phyloP scores from a whole-genome alignment of 768 basidiomycete species.

The Amanita inopinata region DNA sequence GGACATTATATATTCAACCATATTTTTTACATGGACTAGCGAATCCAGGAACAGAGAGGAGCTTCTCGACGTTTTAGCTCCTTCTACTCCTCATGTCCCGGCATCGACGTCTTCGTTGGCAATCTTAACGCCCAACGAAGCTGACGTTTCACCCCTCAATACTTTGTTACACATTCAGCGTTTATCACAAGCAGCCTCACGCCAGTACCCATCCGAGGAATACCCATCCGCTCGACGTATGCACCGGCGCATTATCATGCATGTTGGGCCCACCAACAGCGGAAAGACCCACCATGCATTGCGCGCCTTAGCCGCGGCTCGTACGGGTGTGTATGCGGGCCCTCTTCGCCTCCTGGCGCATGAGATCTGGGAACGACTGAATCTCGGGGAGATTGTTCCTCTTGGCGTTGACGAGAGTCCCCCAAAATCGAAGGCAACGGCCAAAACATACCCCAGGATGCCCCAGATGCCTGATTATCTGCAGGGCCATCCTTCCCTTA shows the following conservation, averaged over 20 bases:
- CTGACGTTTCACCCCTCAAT: conserved; percentile 28
- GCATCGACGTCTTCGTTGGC: conserved; percentile 21
- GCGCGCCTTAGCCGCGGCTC: conserved; percentile 72
- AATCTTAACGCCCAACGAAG: conserved; percentile 26
- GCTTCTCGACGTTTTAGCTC: conserved; percentile 12
- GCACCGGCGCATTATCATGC: conserved; percentile 78
- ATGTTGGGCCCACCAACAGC: conserved; percentile 96
- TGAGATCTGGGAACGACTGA: conserved; percentile 88
- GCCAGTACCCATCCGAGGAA: conserved; percentile 35
- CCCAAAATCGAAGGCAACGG: conserved; percentile 2
- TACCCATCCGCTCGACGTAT: conserved; percentile 45
- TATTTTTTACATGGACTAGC: conserved; percentile 50
- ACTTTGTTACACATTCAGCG: conserved; percentile 9
- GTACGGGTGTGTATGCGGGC: conserved; percentile 76
- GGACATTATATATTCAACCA: conserved; percentile 41
- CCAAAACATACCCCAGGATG: conserved; percentile 13
- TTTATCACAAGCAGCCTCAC: conserved; percentile 24
- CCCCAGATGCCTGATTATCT: conserved; percentile 17
- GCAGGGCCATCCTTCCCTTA: conserved; percentile 11
- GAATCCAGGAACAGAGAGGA: conserved; percentile 19
- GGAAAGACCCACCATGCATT: conserved; percentile 95
- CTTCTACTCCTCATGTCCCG: conserved; percentile 16
- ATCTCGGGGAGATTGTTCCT: conserved; percentile 81
- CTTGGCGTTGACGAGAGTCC: conserved; percentile 36
- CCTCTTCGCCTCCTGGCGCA: conserved; percentile 90